Conservation (phyloP, 2,329 filamentous ascomycete species). For the Cladosporium sp. region DNA sequence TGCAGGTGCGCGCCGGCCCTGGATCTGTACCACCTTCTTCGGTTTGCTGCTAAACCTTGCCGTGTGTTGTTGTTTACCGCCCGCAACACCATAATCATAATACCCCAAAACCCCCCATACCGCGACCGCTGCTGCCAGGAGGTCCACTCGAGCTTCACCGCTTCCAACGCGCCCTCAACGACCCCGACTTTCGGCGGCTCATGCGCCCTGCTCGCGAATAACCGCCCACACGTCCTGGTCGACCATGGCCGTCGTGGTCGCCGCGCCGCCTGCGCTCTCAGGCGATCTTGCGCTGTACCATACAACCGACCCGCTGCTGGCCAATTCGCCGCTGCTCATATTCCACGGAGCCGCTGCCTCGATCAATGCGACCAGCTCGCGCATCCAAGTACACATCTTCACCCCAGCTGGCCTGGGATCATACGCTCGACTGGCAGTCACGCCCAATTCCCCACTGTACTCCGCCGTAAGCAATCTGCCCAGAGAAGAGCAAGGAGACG, state of each 20-base stretch:
- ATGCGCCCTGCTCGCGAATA: slow-evolving; percentile 3
- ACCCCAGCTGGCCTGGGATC: slow-evolving; percentile 83
- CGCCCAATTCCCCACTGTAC: slow-evolving; percentile 88
- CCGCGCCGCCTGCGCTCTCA: slow-evolving; percentile 72
- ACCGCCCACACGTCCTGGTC: background rate
- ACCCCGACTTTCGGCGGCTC: slow-evolving; percentile 1
- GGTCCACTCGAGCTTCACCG: background rate
- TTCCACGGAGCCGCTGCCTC: slow-evolving; percentile 77
- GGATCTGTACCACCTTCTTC: background rate
- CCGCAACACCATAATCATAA: background rate
- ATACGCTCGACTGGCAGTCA: slow-evolving; percentile 87
- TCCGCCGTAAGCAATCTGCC: slow-evolving; percentile 84
- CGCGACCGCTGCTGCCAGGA: background rate
- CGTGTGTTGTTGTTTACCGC: background rate
- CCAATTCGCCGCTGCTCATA: slow-evolving; percentile 75
- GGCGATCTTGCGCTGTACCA: slow-evolving; percentile 85
- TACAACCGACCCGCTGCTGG: slow-evolving; percentile 77
- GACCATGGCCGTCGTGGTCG: slow-evolving; percentile 26
- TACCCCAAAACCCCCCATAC: background rate
- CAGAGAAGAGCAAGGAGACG: slow-evolving; percentile 91
- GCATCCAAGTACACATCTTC: slow-evolving; percentile 91
- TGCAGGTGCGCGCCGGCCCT: background rate
- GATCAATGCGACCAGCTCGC: slow-evolving; percentile 85
- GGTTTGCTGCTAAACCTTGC: background rate
- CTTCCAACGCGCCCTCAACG: background rate